These are phyloP conservation scores for Coelastrella sp. DNA, from an alignment of 139 green algal genomes.

Conservation along the genomic window DNA sequence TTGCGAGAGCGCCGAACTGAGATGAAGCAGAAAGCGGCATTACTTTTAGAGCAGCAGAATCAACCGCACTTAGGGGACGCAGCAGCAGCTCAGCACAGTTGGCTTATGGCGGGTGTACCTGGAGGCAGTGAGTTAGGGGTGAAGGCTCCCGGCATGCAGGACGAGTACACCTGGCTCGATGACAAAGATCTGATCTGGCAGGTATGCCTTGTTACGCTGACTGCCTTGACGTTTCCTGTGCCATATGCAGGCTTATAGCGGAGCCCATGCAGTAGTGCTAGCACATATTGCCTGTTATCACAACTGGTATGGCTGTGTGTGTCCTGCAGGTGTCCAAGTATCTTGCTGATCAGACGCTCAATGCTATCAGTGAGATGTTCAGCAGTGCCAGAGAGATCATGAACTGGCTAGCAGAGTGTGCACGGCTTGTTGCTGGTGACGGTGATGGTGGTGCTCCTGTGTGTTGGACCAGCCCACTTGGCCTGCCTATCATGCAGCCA, in stretches of 20 bases:
- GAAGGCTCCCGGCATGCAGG: not conserved
- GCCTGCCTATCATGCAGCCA: conserved; percentile 93
- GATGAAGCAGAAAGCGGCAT: conserved; percentile 34
- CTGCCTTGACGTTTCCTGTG: too few species aligned
- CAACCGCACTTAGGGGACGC: not conserved
- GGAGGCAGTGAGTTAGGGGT: not conserved
- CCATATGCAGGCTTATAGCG: too few species aligned
- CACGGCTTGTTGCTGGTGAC: conserved; percentile 62
- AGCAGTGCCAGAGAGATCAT: conserved; percentile 86
- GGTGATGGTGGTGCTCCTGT: conserved; percentile 66
- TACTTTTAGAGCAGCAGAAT: not conserved
- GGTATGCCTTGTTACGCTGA: conserved; percentile 32
- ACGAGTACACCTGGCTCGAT: conserved; percentile 50
- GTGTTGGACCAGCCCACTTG: conserved; percentile 89
- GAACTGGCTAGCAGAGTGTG: conserved; percentile 88
- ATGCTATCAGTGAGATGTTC: conserved; percentile 89
- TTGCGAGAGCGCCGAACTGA: not conserved
- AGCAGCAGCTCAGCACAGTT: conserved; percentile 4
- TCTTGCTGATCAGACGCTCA: conserved; percentile 79
- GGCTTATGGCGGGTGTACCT: not conserved
- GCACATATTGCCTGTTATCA: too few species aligned
- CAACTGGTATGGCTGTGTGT: not conserved
- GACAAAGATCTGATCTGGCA: conserved; percentile 59
- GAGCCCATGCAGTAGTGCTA: too few species aligned
- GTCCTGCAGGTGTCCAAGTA: conserved; percentile 74